Conservation (phyloP, 2,329 filamentous ascomycete genomes). For the Cercospora berteroae region DNA sequence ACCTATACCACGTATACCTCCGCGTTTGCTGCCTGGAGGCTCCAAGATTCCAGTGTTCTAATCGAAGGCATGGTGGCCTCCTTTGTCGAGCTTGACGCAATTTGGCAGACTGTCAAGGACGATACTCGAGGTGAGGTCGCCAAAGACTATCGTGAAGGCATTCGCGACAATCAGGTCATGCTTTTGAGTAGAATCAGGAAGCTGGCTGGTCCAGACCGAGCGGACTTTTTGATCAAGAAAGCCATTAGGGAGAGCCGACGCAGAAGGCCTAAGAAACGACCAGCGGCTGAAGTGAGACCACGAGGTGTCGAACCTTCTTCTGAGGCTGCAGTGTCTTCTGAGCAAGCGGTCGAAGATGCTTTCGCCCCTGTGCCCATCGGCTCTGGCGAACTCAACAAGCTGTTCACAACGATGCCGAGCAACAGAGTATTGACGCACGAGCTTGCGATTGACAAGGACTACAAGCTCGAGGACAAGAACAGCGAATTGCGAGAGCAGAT, state of each 20-base stretch:
- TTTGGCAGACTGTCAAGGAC: conserved; percentile 79
- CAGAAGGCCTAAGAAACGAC: conserved; percentile 62
- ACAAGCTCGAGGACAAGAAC: conserved; percentile 63
- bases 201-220: conserved; percentile 68
- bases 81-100: conserved; percentile 79
- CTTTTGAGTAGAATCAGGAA: conserved; percentile 77
- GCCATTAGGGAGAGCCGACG: conserved; percentile 71
- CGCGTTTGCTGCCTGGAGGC: conserved; percentile 81
- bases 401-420: conserved; percentile 64
- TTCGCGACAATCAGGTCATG: conserved; percentile 76
- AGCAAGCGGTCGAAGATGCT: conserved; percentile 24
- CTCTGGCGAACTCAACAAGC: conserved; percentile 49
- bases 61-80: conserved; percentile 84
- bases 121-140: conserved; percentile 70
- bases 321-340: conserved; percentile 20
- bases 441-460: conserved; percentile 75
- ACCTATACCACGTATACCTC: conserved; percentile 72
- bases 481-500: conserved; percentile 58
- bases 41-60: conserved; percentile 72
- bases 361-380: conserved; percentile 22
- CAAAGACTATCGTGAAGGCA: conserved; percentile 74
- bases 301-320: conserved; percentile 50
- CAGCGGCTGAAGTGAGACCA: conserved; percentile 67
- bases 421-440: conserved; percentile 77
- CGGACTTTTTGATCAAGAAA: conserved; percentile 70